phyloP scores from a whole-genome alignment of 2,329 filamentous ascomycete species.

The Colletotrichum spaethianum region DNA sequence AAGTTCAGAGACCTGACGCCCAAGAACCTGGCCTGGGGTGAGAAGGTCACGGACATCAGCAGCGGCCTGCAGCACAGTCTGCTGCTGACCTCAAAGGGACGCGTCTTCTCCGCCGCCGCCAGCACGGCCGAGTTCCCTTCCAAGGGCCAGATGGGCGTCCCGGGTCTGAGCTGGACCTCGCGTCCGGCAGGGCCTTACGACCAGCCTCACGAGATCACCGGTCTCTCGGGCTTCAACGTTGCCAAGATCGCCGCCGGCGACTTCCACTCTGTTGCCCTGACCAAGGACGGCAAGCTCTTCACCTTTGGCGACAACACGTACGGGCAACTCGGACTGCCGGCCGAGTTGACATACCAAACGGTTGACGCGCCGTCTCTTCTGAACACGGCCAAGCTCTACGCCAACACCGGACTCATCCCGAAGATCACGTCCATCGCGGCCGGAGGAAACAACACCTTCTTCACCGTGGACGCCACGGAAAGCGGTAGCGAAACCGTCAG shows the following conservation, averaged over 20 bases:
- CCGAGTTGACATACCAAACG: slow-evolving; percentile 71
- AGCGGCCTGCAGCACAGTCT: slow-evolving; percentile 89
- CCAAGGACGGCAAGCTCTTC: slow-evolving; percentile 83
- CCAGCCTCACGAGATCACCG: slow-evolving; percentile 82
- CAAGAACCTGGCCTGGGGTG: slow-evolving; percentile 73
- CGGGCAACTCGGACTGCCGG: slow-evolving; percentile 91
- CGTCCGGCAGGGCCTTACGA: slow-evolving; percentile 85
- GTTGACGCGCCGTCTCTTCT: slow-evolving; percentile 81
- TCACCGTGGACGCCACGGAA: slow-evolving; percentile 83
- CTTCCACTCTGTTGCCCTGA: slow-evolving; percentile 85
- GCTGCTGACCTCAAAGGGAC: slow-evolving; percentile 85
- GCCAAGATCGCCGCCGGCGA: slow-evolving; percentile 86
- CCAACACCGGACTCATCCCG: slow-evolving; percentile 72
- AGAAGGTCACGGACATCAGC: slow-evolving; percentile 81
- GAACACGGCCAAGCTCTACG: slow-evolving; percentile 80
- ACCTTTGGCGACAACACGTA: slow-evolving; percentile 91
- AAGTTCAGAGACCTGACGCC: slow-evolving; percentile 83
- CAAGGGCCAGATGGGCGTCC: slow-evolving; percentile 88
- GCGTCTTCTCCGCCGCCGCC: slow-evolving; percentile 90
- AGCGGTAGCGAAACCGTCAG: slow-evolving; percentile 57
- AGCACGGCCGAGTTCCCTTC: slow-evolving; percentile 84
- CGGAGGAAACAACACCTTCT: slow-evolving; percentile 89
- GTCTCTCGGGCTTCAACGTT: slow-evolving; percentile 79
- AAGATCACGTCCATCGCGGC: slow-evolving; percentile 85
- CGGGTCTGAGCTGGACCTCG: slow-evolving; percentile 84